Evolutionary conservation across 805 yeast genomes (phyloP).

Genomic region (Cyberlindnera euphorbiiphila): DNA sequence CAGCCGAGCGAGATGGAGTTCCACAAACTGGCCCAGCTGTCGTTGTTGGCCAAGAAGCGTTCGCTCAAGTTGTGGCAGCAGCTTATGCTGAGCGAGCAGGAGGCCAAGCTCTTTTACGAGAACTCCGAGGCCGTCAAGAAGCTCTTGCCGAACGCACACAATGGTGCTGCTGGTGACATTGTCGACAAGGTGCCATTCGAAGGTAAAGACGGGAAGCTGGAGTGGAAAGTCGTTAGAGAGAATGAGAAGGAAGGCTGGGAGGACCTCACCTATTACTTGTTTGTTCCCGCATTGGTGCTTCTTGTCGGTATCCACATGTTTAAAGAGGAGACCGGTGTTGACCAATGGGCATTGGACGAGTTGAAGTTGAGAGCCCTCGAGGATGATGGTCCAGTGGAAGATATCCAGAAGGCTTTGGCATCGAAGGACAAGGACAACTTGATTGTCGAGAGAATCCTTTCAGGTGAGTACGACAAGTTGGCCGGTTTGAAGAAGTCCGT

Average conservation of each 20-base stretch:
- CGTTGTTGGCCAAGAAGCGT: conserved; percentile 53
- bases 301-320: conserved; percentile 49
- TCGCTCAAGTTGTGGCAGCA: conserved; percentile 47
- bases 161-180: conserved; percentile 53
- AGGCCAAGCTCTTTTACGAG: conserved; percentile 51
- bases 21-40: conserved; percentile 68
- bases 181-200: conserved; percentile 82
- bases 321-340: conserved; percentile 46
- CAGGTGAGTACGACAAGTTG: conserved; percentile 79
- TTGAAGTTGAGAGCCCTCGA: conserved; percentile 73
- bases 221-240: conserved; percentile 75
- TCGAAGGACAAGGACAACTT: conserved; percentile 67
- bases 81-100: conserved; percentile 46
- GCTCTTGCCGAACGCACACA: conserved; percentile 44
- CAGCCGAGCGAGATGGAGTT: conserved; percentile 68
- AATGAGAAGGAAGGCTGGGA: conserved; percentile 87
- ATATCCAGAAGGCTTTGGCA: conserved; percentile 46
- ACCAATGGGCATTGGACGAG: conserved; percentile 83
- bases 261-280: conserved; percentile 61
- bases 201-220: conserved; percentile 73
- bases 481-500: conserved; percentile 44
- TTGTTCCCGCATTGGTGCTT: conserved; percentile 64
- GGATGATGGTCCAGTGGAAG: conserved; percentile 49
- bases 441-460: conserved; percentile 74
- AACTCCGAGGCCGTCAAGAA: conserved; percentile 59